These are phyloP conservation scores for Peltaster fructicola DNA, from an alignment of 2,329 filamentous ascomycete genomes.

Conservation along the genomic window DNA sequence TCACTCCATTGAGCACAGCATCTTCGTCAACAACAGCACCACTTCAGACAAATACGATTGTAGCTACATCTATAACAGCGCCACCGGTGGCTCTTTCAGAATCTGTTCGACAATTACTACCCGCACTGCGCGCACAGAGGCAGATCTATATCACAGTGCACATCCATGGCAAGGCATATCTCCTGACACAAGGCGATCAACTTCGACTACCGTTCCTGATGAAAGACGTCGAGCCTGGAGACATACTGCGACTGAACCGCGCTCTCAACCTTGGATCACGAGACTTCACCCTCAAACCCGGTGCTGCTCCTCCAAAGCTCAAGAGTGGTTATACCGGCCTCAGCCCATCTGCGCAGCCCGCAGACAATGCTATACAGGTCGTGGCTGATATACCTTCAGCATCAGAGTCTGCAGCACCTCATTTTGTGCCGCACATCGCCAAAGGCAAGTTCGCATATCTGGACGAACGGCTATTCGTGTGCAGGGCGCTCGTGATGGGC, in stretches of 20 bases:
- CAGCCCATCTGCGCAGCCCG: no score
- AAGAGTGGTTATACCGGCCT: no score
- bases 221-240: conserved; percentile 45
- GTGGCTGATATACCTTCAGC: no score
- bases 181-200: conserved; percentile 44
- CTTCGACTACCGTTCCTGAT: conserved; percentile 33
- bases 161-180: conserved; percentile 64
- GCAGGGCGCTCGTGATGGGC: conserved; percentile 68
- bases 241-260: conserved; percentile 73
- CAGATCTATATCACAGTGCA: conserved; percentile 64
- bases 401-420: conserved; percentile 13
- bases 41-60: no score
- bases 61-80: no score
- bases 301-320: conserved; percentile 32
- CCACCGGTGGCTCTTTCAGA: no score
- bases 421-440: conserved; percentile 23
- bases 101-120: conserved; percentile 47
- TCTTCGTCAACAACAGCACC: no score
- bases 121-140: conserved; percentile 54
- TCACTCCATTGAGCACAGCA: no score
- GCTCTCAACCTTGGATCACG: conserved; percentile 67
- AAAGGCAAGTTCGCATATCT: conserved; percentile 37
- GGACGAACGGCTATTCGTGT: conserved; percentile 70
- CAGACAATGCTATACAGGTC: no score
- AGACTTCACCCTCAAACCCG: conserved; percentile 71